Conservation (phyloP, 2,329 filamentous ascomycete species). For the Epichloe gansuensis region DNA sequence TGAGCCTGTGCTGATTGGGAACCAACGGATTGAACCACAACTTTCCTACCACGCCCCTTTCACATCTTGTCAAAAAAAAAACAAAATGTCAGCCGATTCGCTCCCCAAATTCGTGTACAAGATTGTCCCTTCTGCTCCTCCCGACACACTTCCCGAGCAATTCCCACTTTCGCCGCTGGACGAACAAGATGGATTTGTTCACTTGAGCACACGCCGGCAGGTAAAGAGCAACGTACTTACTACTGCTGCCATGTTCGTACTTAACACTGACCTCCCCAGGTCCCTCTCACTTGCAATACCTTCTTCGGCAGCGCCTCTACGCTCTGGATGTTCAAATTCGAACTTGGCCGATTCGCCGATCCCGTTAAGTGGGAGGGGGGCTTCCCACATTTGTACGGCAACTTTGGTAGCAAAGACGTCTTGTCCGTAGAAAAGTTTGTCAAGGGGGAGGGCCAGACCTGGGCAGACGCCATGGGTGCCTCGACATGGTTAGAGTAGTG, state of each 20-base stretch:
- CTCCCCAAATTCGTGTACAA: conserved; percentile 42
- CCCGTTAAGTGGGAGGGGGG: conserved; percentile 42
- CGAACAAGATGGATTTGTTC: conserved; percentile 46
- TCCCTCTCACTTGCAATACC: conserved; percentile 30
- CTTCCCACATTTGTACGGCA: conserved; percentile 48
- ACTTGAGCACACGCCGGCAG: conserved; percentile 45
- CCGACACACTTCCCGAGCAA: conserved; percentile 36
- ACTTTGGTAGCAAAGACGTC: conserved; percentile 41
- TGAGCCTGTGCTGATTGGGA: background rate
- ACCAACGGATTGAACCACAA: background rate
- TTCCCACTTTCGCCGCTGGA: conserved; percentile 49
- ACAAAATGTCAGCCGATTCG: conserved; percentile 10
- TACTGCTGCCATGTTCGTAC: too few relatives aligned
- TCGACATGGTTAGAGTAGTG: conserved; percentile 29
- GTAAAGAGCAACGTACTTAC: conserved; percentile 17
- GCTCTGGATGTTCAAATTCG: conserved; percentile 42
- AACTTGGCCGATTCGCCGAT: conserved; percentile 29
- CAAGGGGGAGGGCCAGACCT: conserved; percentile 29
- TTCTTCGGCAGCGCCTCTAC: conserved; percentile 28
- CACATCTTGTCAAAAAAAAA: background rate
- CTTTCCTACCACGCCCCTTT: background rate
- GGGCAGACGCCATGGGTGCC: conserved; percentile 31
- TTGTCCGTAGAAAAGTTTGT: conserved; percentile 32
- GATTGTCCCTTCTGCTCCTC: conserved; percentile 41
- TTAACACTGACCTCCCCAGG: conserved; percentile 15